phyloP scores from a whole-genome alignment of 2,329 filamentous ascomycete species.

The Nemania sp. region DNA sequence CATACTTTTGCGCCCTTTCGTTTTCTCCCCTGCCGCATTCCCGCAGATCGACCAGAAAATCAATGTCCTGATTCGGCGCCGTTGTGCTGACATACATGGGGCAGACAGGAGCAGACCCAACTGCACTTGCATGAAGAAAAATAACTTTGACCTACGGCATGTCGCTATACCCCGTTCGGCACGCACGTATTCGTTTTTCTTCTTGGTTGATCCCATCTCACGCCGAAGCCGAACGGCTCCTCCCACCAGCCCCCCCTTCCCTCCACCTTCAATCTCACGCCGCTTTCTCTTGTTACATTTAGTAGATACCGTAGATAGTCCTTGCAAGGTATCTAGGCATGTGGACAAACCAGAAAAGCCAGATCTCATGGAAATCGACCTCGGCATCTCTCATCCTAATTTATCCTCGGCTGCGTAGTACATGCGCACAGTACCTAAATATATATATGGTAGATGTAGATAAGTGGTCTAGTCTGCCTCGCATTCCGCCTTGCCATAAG shows the following conservation, averaged over 20 bases:
- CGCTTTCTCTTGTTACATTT: neutral
- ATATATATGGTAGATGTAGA: neutral
- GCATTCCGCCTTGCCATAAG: conserved; percentile 16
- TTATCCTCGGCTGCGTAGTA: too few species aligned
- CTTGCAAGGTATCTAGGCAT: neutral
- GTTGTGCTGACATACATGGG: conserved; percentile 38
- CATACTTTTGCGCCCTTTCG: neutral
- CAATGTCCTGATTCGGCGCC: conserved; percentile 29
- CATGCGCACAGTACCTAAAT: too few species aligned
- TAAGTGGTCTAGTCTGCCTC: conserved; percentile 18
- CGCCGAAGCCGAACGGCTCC: neutral
- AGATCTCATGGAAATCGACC: neutral
- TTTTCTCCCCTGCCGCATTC: conserved; percentile 21
- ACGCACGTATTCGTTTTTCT: conserved; percentile 17
- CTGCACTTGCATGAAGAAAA: conserved; percentile 31
- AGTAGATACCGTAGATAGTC: neutral
- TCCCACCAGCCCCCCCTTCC: neutral
- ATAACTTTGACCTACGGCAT: conserved; percentile 9
- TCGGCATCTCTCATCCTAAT: neutral
- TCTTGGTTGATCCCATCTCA: neutral
- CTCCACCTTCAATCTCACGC: neutral
- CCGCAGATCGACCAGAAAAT: conserved; percentile 24
- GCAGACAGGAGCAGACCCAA: conserved; percentile 10
- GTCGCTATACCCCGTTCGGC: conserved; percentile 11
- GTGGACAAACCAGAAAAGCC: too few species aligned